These are phyloP conservation scores for Calocybe gangraenosa DNA, from an alignment of 768 basidiomycete genomes.

Conservation along the genomic window DNA sequence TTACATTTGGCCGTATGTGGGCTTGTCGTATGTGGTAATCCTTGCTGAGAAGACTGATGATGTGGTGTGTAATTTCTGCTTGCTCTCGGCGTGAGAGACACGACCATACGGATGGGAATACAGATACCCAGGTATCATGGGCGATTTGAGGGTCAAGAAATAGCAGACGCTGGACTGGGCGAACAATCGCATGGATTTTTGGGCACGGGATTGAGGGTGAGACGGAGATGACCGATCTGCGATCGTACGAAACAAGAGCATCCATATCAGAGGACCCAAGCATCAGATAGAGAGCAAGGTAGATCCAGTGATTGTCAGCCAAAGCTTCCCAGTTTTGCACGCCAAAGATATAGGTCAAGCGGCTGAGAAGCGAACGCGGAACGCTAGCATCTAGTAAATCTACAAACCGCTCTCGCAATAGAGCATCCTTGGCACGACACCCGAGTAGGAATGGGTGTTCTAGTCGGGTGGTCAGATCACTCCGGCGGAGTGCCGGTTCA, in stretches of 20 bases:
- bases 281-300: constrained; percentile 84
- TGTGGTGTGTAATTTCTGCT: constrained; percentile 80
- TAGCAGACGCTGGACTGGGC: constrained; percentile 76
- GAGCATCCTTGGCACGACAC: constrained; percentile 77
- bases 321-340: constrained; percentile 95
- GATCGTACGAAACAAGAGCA: constrained; percentile 34
- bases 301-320: constrained; percentile 91
- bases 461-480: constrained; percentile 88
- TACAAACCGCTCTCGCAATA: constrained; percentile 79
- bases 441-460: constrained; percentile 94
- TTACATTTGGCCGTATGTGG: constrained; percentile 85
- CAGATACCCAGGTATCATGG: constrained; percentile 81
- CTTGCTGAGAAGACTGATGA: constrained; percentile 86
- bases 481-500: constrained; percentile 77
- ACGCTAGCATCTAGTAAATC: constrained; percentile 88
- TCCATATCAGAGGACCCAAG: constrained; percentile 58
- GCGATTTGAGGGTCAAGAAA: constrained; percentile 76
- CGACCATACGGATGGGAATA: constrained; percentile 85
- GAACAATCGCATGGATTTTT: constrained; percentile 54
- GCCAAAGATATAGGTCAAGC: constrained; percentile 85
- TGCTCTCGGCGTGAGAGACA: constrained; percentile 87
- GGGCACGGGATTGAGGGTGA: constrained; percentile 36
- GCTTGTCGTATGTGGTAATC: constrained; percentile 91
- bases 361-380: constrained; percentile 74
- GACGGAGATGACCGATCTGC: constrained; percentile 27